Conservation (phyloP, 176 grass and related monocot genomes). For the Aegilops umbellulata region DNA sequence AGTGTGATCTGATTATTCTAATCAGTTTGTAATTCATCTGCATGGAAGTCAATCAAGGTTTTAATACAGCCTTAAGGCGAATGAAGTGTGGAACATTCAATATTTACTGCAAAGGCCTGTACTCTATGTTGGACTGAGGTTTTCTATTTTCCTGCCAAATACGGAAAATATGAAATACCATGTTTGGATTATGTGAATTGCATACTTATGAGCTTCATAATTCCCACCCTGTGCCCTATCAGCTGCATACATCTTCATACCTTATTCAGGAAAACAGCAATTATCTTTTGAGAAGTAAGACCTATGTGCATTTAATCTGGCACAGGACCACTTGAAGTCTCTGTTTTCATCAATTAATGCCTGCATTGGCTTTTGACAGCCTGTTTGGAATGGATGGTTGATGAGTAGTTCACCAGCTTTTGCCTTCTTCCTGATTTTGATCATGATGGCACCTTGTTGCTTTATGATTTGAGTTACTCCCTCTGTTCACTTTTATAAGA, state of each 20-base stretch:
- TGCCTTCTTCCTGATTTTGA: neutral
- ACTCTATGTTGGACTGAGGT: neutral
- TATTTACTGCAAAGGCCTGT: slow-evolving; percentile 10
- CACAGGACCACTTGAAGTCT: neutral
- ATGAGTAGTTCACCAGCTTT: neutral
- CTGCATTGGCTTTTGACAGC: neutral
- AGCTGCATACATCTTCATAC: neutral
- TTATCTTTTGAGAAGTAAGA: neutral
- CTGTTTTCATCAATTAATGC: neutral
- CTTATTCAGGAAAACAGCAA: neutral
- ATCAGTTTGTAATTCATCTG: neutral
- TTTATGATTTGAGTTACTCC: slow-evolving; percentile 27
- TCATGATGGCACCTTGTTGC: neutral
- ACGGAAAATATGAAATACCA: neutral
- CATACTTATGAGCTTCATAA: neutral
- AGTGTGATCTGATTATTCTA: neutral
- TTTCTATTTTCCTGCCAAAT: neutral
- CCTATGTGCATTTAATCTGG: neutral
- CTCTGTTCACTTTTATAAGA: no score
- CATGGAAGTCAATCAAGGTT: slow-evolving; percentile 2
- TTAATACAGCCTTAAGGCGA: neutral
- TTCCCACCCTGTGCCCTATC: neutral
- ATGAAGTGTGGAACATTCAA: neutral
- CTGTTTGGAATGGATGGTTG: slow-evolving; percentile 2
- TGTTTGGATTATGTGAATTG: neutral